Percentiles rank a stretch among this genome's conserved stretches.
phyloP scores from a whole-genome alignment of 2,329 filamentous ascomycete species.

The Calonectria crousiana region DNA sequence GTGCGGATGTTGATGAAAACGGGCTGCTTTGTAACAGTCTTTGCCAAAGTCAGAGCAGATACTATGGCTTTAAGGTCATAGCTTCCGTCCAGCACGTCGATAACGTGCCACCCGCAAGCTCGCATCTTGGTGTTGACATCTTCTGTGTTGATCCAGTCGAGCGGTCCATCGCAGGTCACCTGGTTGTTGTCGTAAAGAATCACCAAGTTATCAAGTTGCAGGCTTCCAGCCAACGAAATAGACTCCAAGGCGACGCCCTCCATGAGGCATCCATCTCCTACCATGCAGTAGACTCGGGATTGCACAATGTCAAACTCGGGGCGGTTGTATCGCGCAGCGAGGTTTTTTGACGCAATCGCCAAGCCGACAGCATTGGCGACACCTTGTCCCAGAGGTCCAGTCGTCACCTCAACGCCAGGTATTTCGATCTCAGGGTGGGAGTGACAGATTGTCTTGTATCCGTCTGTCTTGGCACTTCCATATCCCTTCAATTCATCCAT shows the following conservation, averaged over 20 bases:
- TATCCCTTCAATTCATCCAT: slow-evolving; percentile 66
- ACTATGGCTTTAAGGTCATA: slow-evolving; percentile 61
- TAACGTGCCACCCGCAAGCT: slow-evolving; percentile 64
- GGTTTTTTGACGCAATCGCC: slow-evolving; percentile 66
- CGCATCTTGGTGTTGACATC: slow-evolving; percentile 68
- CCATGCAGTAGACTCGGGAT: slow-evolving; percentile 66
- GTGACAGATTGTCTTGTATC: slow-evolving; percentile 51
- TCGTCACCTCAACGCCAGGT: slow-evolving; percentile 68
- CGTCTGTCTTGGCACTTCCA: slow-evolving; percentile 50
- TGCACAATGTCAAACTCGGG: slow-evolving; percentile 61
- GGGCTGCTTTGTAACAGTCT: slow-evolving; percentile 55
- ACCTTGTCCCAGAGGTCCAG: slow-evolving; percentile 68
- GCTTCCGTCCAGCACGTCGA: slow-evolving; percentile 63
- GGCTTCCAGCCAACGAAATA: slow-evolving; percentile 64
- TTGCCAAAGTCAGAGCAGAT: slow-evolving; percentile 56
- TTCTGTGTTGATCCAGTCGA: slow-evolving; percentile 65
- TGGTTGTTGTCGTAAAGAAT: slow-evolving; percentile 71
- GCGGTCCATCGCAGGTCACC: slow-evolving; percentile 67
- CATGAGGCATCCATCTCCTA: slow-evolving; percentile 67
- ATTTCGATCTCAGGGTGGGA: slow-evolving; percentile 68
- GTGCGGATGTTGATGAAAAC: slow-evolving; percentile 70
- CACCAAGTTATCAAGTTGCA: slow-evolving; percentile 63
- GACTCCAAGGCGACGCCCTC: slow-evolving; percentile 68
- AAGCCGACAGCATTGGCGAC: slow-evolving; percentile 68
- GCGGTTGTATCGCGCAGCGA: slow-evolving; percentile 63